Evolutionary conservation across 1,284 basidiomycete species (phyloP).

Genomic region (Caloboletus inedulis): DNA sequence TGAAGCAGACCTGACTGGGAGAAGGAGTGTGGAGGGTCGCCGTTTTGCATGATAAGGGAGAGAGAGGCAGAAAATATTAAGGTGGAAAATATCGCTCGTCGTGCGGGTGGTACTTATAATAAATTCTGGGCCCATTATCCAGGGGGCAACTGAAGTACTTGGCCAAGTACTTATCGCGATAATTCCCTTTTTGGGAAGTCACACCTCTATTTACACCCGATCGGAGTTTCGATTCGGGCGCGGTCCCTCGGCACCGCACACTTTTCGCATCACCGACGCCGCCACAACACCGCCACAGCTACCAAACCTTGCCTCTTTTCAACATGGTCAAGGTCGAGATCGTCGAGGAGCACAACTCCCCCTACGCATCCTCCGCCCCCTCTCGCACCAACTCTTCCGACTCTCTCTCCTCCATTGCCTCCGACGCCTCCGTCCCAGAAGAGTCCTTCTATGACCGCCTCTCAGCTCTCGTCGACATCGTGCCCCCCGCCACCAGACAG

Average conservation of each 20-base stretch:
- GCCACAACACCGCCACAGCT: constrained; percentile 22
- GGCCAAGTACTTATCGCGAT: constrained; percentile 31
- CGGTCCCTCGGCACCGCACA: constrained; percentile 27
- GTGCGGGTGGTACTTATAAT: constrained; percentile 32
- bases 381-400: constrained; percentile 65
- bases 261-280: constrained; percentile 19
- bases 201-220: constrained; percentile 2
- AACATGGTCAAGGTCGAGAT: constrained; percentile 84
- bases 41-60: constrained; percentile 40
- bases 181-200: constrained; percentile 10
- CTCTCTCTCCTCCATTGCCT: constrained; percentile 73
- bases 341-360: constrained; percentile 72
- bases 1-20: constrained; percentile 42
- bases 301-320: not conserved
- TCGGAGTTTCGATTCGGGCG: constrained; percentile 28
- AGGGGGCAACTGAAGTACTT: constrained; percentile 22
- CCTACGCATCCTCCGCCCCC: constrained; percentile 64
- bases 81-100: constrained; percentile 20
- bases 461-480: constrained; percentile 90
- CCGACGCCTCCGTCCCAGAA: constrained; percentile 55
- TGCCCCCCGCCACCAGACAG: constrained; percentile 86
- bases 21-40: constrained; percentile 32
- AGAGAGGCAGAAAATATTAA: constrained; percentile 28
- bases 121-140: constrained; percentile 15
- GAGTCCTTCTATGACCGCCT: constrained; percentile 91